Evolutionary conservation across 2,329 filamentous ascomycete species (phyloP).

Genomic region (Alternaria sp.): DNA sequence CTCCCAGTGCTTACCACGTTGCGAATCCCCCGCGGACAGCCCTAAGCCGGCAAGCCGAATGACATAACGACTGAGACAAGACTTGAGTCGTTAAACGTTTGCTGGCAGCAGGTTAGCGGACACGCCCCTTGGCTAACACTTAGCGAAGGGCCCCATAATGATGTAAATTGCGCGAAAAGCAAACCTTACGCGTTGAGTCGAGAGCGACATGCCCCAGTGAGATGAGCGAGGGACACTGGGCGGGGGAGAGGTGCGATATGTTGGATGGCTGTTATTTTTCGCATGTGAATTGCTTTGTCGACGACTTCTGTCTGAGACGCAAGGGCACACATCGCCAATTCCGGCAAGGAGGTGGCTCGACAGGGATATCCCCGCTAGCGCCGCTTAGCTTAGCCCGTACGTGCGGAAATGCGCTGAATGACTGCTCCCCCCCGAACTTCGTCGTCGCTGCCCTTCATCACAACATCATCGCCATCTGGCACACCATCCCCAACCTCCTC

Average conservation of each 20-base stretch:
- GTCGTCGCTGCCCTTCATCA: constrained; percentile 29
- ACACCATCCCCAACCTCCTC: constrained; percentile 20
- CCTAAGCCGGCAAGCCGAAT: constrained; percentile 7
- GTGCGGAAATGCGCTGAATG: constrained; percentile 17
- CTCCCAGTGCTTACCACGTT: background rate
- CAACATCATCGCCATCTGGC: constrained; percentile 26
- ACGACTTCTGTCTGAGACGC: constrained; percentile 28
- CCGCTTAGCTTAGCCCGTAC: constrained; percentile 14
- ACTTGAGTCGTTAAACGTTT: constrained; percentile 32
- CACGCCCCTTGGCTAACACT: constrained; percentile 18
- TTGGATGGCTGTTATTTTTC: background rate
- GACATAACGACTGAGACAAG: constrained; percentile 32
- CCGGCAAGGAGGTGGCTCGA: background rate
- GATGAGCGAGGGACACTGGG: background rate
- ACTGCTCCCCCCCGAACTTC: constrained; percentile 20
- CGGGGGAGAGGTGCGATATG: background rate
- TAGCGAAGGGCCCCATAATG: constrained; percentile 22
- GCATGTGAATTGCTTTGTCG: constrained; percentile 21
- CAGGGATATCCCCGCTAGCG: constrained; percentile 12
- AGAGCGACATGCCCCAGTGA: constrained; percentile 1
- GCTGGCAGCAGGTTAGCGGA: constrained; percentile 30
- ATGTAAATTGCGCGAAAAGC: constrained; percentile 24
- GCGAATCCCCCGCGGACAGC: constrained; percentile 7
- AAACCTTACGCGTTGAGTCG: background rate
- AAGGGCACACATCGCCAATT: constrained; percentile 6